Evolutionary conservation across 208 protist species (phyloP).

Genomic region (Leishmania guyanensis): DNA sequence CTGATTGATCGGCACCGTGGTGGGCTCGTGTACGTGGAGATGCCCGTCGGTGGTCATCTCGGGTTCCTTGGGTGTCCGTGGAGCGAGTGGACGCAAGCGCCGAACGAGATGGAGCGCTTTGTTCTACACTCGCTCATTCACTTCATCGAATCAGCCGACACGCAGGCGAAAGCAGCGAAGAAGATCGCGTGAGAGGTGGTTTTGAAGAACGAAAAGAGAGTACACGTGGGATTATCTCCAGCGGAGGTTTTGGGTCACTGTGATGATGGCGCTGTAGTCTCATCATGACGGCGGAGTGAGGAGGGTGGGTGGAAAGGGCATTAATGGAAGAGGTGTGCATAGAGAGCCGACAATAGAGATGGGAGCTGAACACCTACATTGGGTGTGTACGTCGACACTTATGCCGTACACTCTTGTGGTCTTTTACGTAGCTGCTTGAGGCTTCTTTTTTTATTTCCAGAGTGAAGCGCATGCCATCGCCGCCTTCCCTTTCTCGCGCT

Average conservation of each 20-base stretch:
- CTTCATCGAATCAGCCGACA: slow-evolving; percentile 12
- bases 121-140: slow-evolving; percentile 29
- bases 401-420: background rate
- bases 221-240: background rate
- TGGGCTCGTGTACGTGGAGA: slow-evolving; percentile 46
- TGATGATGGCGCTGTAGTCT: background rate
- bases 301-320: background rate
- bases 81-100: slow-evolving; percentile 16
- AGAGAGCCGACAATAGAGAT: background rate
- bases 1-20: slow-evolving; percentile 27
- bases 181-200: background rate
- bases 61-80: slow-evolving; percentile 53
- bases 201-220: background rate
- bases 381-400: background rate
- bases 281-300: background rate
- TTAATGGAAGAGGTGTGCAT: background rate
- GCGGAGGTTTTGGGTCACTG: background rate
- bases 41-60: slow-evolving; percentile 65
- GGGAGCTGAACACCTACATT: background rate
- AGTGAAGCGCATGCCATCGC: background rate
- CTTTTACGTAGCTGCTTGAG: background rate
- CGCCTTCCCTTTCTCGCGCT: no score
- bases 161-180: background rate
- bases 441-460: background rate
- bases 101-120: slow-evolving; percentile 56